Evolutionary conservation across 495 filamentous ascomycete species (phyloP), one percentile per base, ranked within the genome.

Genomic region (Terfezia claveryi): DNA sequence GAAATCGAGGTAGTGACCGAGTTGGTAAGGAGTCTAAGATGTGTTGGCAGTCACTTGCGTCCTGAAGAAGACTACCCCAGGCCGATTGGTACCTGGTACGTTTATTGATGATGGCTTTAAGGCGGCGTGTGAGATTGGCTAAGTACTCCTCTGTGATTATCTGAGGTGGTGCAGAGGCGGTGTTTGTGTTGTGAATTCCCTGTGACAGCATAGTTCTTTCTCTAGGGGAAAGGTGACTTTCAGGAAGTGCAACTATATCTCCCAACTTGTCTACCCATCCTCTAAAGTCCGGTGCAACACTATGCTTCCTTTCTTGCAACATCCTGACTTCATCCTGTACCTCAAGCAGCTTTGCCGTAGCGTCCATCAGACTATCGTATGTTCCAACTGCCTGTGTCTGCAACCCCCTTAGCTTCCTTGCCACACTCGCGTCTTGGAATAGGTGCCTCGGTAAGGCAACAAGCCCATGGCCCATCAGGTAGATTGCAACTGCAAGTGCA

Each of bases 401-500:
- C 17, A 94, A 70, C 36, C 80, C 73, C 54, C 78, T 77, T 46
- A 98, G 64, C 51, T 80, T 76, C 50, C 75, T 76, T 62, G 80
- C 81, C 53, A 82, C 74, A 60, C 80, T 82, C 12, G 86, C 79
- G 61, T 82, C 83, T 50, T 79, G 77, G 64, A 87, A 80, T 1
- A 98, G 68, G 16, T 76, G 75, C 60, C 89, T 76, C 7, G 91
- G 91, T 50, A 96, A 82, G 11, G 91, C 81, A 46, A 98, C 91
- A 38, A 96, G 71, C 10, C 91, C 91, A 61, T 98, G 88, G 8
- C 91, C 91, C 91, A 98, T 95, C 20, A 98, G 74, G 63, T 89
- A 94, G 55, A 96, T 94, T 14, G 87, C 91, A 55, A 95, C 71
- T 3, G 86, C 70, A 60, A 98, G 72, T 58, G 87, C 86, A 82